A percentile compares a stretch with the other conserved stretches of the same genome.
Conservation (phyloP, 1,284 basidiomycete species). For the Heterobasidion occidentale region DNA sequence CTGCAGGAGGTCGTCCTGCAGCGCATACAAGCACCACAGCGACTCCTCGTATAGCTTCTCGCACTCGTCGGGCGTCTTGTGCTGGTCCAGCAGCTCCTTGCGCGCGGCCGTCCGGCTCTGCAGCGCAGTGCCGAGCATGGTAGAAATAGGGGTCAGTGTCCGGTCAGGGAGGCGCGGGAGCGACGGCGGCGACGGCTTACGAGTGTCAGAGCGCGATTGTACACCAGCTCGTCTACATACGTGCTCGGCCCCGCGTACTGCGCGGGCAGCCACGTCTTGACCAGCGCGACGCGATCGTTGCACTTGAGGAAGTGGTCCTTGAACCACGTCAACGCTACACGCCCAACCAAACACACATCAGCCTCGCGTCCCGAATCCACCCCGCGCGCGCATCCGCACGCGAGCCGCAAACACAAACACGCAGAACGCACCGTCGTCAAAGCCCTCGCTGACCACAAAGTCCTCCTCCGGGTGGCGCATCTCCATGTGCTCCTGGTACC, state of each 20-base stretch:
- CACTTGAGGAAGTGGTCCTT: slow-evolving; percentile 74
- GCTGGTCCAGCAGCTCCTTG: slow-evolving; percentile 84
- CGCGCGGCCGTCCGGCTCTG: slow-evolving; percentile 90
- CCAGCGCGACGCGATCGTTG: slow-evolving; percentile 63
- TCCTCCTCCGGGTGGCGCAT: slow-evolving; percentile 72
- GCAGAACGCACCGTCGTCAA: slow-evolving; percentile 58
- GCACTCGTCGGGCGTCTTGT: slow-evolving; percentile 71
- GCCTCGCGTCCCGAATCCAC: neutral
- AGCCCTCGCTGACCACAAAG: slow-evolving; percentile 64
- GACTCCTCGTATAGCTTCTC: slow-evolving; percentile 94
- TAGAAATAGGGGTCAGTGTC: neutral
- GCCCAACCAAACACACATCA: neutral
- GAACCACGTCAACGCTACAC: slow-evolving; percentile 64
- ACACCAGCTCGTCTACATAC: slow-evolving; percentile 76
- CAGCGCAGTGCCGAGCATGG: neutral
- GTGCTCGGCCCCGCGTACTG: slow-evolving; percentile 65
- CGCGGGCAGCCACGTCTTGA: slow-evolving; percentile 77
- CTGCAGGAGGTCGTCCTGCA: slow-evolving; percentile 87
- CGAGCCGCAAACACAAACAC: too few relatives aligned
- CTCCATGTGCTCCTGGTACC: slow-evolving; percentile 66
- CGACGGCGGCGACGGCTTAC: slow-evolving; percentile 24
- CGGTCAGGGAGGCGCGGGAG: neutral
- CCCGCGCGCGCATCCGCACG: too few relatives aligned
- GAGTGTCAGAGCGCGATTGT: slow-evolving; percentile 67
- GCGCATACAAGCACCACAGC: slow-evolving; percentile 84